Evolutionary conservation across 139 green algal species (phyloP), one percentile per base, ranked within the genome.

Genomic region (Pseudopediastrum boryanum): DNA sequence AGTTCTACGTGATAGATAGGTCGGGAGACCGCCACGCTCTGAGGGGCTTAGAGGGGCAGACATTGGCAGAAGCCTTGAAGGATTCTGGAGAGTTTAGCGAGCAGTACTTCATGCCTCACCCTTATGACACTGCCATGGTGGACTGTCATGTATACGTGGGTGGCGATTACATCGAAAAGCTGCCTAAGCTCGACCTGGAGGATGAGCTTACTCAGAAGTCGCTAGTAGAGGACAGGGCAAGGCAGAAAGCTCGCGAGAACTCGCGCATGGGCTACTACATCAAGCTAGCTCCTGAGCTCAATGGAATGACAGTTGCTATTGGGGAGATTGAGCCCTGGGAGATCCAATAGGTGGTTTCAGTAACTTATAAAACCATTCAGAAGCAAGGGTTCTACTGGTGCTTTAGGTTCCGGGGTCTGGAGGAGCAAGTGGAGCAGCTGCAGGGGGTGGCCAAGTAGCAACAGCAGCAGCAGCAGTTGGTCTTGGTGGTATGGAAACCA

Each of bases 1-100:
- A 82, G 56, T 25, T 92, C 10, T 89, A 82, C 29, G 87, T 89
- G 4, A 81, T 89, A 8, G 87, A 89, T 71, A 78, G 84, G 42
- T 81, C 83, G n/a, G 87, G 87, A 33, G 54, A 84, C 9, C 75
- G 81, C 3, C 87, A 89, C 74, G 78, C 68, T 0, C 80, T 92
- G 4, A 36, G 77, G 12, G 83, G 78, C 43, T 29, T 92, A 0
- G 70, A 64, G 23, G 87, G 87, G 1, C 65, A 79, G 52, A 75
- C 68, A 25, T 46, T 92, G 31, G 48, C 80, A 2, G 42, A 82
- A 35, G 75, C 78, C 21, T 50, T 92, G 56, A 43, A 54, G 44
- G 61, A 80, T 43, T 73, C 71, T 16, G 75, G 63, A n/a, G 46
- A 54, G 35, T 78, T 83, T 27, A 31, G 27, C 21, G 13, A 54